A percentile compares a stretch with the other conserved stretches of the same genome.
These are phyloP conservation scores for Cladophialophora exuberans DNA, from an alignment of 2,329 filamentous ascomycete genomes.

Conservation along the genomic window DNA sequence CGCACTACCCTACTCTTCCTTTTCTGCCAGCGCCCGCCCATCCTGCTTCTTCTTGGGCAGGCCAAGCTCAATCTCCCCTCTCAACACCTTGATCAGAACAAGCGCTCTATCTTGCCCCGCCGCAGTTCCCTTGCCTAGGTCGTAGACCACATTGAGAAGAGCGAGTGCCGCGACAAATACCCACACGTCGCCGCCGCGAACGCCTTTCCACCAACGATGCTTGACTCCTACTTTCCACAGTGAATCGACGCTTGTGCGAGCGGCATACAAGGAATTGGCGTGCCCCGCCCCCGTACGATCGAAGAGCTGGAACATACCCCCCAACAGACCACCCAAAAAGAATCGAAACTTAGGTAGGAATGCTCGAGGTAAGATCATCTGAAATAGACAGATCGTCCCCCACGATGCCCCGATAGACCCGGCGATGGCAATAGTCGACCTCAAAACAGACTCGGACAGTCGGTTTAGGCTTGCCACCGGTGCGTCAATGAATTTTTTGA, in stretches of 20 bases:
- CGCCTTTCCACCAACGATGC: conserved; percentile 81
- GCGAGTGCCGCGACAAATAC: conserved; percentile 81
- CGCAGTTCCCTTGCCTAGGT: conserved; percentile 23
- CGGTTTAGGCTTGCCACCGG: conserved; percentile 69
- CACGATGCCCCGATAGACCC: conserved; percentile 84
- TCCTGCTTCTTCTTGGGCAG: conserved; percentile 19
- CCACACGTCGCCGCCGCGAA: conserved; percentile 80
- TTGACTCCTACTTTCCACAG: conserved; percentile 95
- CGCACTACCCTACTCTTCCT: neutral
- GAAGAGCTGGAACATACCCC: conserved; percentile 82
- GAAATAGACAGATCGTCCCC: conserved; percentile 89
- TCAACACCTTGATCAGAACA: conserved; percentile 29
- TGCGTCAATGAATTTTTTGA: conserved; percentile 68
- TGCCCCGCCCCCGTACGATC: conserved; percentile 57
- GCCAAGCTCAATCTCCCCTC: conserved; percentile 33
- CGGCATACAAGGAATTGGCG: conserved; percentile 75
- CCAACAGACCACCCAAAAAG: conserved; percentile 84
- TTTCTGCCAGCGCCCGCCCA: neutral
- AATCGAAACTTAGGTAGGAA: conserved; percentile 82
- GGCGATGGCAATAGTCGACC: conserved; percentile 76
- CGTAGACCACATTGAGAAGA: conserved; percentile 32
- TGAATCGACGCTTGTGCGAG: conserved; percentile 77
- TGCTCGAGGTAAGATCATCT: conserved; percentile 72
- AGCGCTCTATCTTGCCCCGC: conserved; percentile 25
- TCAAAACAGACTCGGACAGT: conserved; percentile 70